A percentile compares a stretch with the other conserved stretches of the same genome.
Conservation (phyloP, 129 eudicot genomes). For the Flaveria brownii region DNA sequence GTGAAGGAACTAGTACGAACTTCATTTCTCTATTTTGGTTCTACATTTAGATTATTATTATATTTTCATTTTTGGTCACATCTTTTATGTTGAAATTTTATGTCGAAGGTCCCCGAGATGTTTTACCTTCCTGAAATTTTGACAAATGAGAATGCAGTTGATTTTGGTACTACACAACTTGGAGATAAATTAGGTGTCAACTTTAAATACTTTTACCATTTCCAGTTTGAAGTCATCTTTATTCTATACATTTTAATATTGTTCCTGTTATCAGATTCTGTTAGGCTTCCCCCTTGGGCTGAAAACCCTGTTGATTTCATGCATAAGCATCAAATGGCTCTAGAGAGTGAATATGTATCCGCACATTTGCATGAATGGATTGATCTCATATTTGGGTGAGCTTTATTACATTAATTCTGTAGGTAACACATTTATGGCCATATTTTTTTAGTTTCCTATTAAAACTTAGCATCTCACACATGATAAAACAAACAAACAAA, state of each 20-base stretch:
- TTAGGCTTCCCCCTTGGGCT: slow-evolving; percentile 94
- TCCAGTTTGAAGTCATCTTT: neutral
- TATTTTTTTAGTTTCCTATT: neutral
- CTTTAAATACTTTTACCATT: slow-evolving; percentile 17
- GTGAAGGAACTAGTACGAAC: slow-evolving; percentile 80
- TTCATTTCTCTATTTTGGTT: neutral
- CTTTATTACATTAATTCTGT: slow-evolving; percentile 12
- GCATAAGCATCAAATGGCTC: slow-evolving; percentile 85
- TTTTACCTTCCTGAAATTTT: slow-evolving; percentile 88
- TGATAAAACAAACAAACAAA: neutral
- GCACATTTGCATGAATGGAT: slow-evolving; percentile 94
- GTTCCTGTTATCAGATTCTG: slow-evolving; percentile 55
- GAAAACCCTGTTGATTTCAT: slow-evolving; percentile 84
- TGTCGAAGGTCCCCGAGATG: slow-evolving; percentile 77
- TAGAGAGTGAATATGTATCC: slow-evolving; percentile 95
- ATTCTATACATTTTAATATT: neutral
- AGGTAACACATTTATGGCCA: slow-evolving; percentile 5
- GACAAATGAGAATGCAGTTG: slow-evolving; percentile 78
- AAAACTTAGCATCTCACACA: neutral
- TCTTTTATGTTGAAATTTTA: neutral
- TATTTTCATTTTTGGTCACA: neutral
- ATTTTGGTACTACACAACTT: slow-evolving; percentile 79
- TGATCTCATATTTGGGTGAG: slow-evolving; percentile 95
- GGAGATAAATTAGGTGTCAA: slow-evolving; percentile 86
- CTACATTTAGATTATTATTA: slow-evolving; percentile 12